Base-by-base conservation (phyloP, 371 early-diverging fungal genomes). In the Synchytrium microbalum region DNA sequence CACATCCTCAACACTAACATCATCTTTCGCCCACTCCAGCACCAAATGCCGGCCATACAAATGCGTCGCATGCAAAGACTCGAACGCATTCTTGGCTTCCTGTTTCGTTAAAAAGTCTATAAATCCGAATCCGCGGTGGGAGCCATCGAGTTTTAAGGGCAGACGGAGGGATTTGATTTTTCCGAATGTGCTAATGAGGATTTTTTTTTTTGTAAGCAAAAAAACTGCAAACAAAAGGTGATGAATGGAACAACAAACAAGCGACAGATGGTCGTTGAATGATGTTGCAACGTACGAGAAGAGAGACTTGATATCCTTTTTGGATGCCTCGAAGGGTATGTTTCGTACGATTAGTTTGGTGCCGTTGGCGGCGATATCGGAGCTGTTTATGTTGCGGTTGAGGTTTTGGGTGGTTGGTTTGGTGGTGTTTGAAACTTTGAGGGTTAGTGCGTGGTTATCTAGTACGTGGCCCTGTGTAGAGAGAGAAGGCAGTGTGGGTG, bases 41-140 rank as follows among this genome's bases (percentile, higher is more conserved):
- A 99, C 97, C 72, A 99, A 73, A 68, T 96, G 95, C 62, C 99
- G 87, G 38, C 99, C 99, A 70, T 98, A 97, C 81, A 99, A 86
- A 83, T 99, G 99, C 33, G 98, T 96, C 71, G 85, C 87, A 52
- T 81, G 77, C 75, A 99, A 86, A 26, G 89, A 79, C 58, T 91
- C 87, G 70, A 88, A 88, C n/a, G 93, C 96, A 64, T 86, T 85
- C 73, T 88, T 82, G 32, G 98, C 98, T 69, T 93, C 94, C 69
- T 93, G 92, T 64, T 89, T 87, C 2, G 95, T 93, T 60, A 93
- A 77, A 74, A 95, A 92, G 68, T 97, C 96, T 68, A 98, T 84
- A 83, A 99, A 99, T 53, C 92, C 94, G 77, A 99, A 99, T 69
- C 99, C 99, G 64, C 99, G 92, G 67, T 95, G 96, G 1, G 87